Evolutionary conservation across 345 rosid species (phyloP), one percentile per base, ranked within the genome.

Genomic region (Trapa bicornis): DNA sequence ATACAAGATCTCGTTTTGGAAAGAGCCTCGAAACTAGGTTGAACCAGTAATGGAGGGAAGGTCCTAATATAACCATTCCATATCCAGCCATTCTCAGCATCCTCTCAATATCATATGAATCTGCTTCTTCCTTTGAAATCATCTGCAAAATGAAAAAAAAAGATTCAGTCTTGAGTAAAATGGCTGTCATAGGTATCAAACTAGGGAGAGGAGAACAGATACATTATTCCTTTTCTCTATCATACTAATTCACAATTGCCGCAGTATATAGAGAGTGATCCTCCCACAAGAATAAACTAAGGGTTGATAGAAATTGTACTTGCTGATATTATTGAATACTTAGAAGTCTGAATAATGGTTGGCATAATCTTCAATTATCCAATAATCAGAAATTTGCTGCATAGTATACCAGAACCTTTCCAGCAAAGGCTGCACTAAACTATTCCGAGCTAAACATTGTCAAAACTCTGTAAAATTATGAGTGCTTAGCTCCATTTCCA

Each of bases 11-110:
- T 69, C 78, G 79, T 78, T 87, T 86, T 0, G 99, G 97, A 67
- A 91, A 84, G 62, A 72, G 71, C 60, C 75, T 84, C 17, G 96
- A 89, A 82, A 95, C 71, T 63, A 89, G 76, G 69, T 84, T 89
- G 82, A 91, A 91, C 97, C 96, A 89, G 68, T 79, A 82, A 70
- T 91, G 96, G 74, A 95, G 80, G 0, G 93, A 74, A 36, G 97
- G 97, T 75, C 99, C 97, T 32, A 91, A 71, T 36, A 95, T 53
- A 66, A 87, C 10, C 77, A 86, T 35, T 52, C 96, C 99, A 74
- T 89, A 91, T 64, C 88, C 96, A 48, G 85, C 96, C 99, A 89
- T 87, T 41, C 99, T 85, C 13, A 69, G 75, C 61, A 90, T 87
- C 83, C 99, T 86, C 77, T 71, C 74, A 56, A 87, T 69, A 73